A percentile compares a stretch with the other conserved stretches of the same genome.
Evolutionary conservation across 2,329 filamentous ascomycete genomes (phyloP).

Genomic region (Leptographium galeiforme): DNA sequence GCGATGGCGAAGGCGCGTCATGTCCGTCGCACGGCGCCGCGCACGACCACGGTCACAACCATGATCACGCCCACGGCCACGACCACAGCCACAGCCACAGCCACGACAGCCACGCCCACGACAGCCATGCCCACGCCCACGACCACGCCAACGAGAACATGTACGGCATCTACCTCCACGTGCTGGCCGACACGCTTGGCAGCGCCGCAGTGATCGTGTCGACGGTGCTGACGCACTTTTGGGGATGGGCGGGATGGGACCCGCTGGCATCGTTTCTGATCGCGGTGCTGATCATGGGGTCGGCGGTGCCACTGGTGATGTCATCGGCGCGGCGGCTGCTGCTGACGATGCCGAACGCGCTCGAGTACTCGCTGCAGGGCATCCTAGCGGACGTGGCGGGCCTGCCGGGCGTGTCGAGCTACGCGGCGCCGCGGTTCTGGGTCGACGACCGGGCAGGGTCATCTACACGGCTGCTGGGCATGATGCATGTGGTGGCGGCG

Average conservation of each 20-base stretch:
- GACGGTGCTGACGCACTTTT: conserved; percentile 73
- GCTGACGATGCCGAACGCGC: conserved; percentile 69
- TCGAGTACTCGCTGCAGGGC: conserved; percentile 80
- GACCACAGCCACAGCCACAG: conserved; percentile 23
- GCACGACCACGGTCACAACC: conserved; percentile 23
- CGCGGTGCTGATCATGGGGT: conserved; percentile 83
- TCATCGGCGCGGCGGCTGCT: conserved; percentile 74
- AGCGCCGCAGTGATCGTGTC: conserved; percentile 90
- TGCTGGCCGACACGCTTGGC: conserved; percentile 86
- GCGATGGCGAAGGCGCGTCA: conserved; percentile 24
- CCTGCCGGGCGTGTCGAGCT: conserved; percentile 72
- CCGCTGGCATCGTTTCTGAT: conserved; percentile 90
- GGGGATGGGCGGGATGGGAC: conserved; percentile 89
- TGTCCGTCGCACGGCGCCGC: conserved; percentile 18
- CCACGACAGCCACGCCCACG: conserved; percentile 14
- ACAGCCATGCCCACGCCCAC: conserved; percentile 14
- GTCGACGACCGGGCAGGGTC: conserved; percentile 62
- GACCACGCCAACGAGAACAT: conserved; percentile 70
- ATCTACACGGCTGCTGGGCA: conserved; percentile 84
- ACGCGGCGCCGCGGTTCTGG: conserved; percentile 86
- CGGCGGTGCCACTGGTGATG: conserved; percentile 74
- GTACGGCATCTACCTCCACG: conserved; percentile 91
- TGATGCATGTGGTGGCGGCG: conserved; percentile 74
- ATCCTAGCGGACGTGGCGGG: conserved; percentile 71
- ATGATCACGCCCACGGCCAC: conserved; percentile 21